These are phyloP conservation scores for Thinopyrum elongatum DNA, from an alignment of 176 grass and related monocot species.

Conservation along the genomic window DNA sequence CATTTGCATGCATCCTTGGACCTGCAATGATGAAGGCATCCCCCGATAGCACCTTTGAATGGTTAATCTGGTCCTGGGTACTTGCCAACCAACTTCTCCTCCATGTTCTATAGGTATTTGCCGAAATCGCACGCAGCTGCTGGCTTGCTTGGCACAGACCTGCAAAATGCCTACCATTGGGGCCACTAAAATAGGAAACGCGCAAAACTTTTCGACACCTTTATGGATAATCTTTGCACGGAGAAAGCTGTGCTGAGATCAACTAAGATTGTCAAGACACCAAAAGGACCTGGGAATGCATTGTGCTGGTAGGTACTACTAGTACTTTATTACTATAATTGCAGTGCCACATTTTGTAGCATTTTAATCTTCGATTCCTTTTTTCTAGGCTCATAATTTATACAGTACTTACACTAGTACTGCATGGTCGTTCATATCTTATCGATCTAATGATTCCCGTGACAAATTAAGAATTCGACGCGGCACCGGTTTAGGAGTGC, in stretches of 20 bases:
- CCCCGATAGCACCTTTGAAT: neutral
- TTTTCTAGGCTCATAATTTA: slow-evolving; percentile 1
- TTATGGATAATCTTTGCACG: slow-evolving; percentile 27
- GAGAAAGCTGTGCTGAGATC: slow-evolving; percentile 6
- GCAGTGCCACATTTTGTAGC: neutral
- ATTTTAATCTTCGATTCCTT: neutral
- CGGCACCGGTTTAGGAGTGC: neutral
- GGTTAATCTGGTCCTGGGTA: neutral
- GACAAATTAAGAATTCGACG: slow-evolving; percentile 32
- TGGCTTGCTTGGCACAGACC: neutral
- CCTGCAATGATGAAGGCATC: neutral
- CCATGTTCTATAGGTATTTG: slow-evolving; percentile 2
- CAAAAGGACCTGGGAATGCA: neutral
- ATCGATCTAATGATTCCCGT: neutral
- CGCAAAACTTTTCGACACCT: neutral
- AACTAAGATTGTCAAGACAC: neutral
- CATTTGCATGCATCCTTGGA: slow-evolving; percentile 8
- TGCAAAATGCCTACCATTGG: slow-evolving; percentile 13
- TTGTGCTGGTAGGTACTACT: neutral
- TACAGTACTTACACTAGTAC: neutral
- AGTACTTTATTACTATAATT: neutral
- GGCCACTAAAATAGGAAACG: neutral
- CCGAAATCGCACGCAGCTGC: neutral
- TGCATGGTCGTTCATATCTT: slow-evolving; percentile 8
- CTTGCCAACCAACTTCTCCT: neutral